These are phyloP conservation scores for Taphrina communis DNA, from an alignment of 1,139 yeast species.

Conservation along the genomic window DNA sequence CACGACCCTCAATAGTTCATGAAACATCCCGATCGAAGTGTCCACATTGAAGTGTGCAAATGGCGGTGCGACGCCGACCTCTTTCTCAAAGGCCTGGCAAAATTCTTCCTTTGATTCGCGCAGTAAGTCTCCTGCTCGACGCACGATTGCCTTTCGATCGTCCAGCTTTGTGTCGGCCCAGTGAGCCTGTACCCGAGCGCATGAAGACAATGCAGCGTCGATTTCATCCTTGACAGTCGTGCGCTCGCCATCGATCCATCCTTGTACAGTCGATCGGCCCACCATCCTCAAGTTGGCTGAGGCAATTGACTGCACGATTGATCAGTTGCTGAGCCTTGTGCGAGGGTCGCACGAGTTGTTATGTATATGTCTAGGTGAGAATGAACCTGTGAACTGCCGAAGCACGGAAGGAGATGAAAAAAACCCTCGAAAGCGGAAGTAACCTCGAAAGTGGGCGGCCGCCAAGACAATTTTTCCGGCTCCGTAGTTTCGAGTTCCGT, in stretches of 20 bases:
- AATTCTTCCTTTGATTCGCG: slow-evolving; percentile 45
- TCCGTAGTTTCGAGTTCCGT: no score
- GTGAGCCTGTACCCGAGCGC: slow-evolving; percentile 40
- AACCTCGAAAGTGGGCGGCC: not conserved
- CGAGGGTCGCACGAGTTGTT: slow-evolving; percentile 1
- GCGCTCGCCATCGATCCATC: slow-evolving; percentile 5
- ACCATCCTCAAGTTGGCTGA: not conserved
- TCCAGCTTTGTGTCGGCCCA: slow-evolving; percentile 45
- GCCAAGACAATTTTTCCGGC: not conserved
- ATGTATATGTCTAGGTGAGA: not conserved
- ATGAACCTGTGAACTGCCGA: not conserved
- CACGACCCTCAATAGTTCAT: slow-evolving; percentile 44
- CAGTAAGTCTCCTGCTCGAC: slow-evolving; percentile 46
- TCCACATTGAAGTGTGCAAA: slow-evolving; percentile 55
- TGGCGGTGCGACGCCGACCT: slow-evolving; percentile 55
- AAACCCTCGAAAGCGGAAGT: not conserved
- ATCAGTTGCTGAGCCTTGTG: not conserved
- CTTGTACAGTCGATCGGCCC: not conserved
- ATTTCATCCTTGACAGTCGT: not conserved
- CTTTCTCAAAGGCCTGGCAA: slow-evolving; percentile 45
- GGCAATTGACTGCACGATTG: not conserved
- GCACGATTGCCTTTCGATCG: slow-evolving; percentile 47
- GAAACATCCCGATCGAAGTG: slow-evolving; percentile 49
- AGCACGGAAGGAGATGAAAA: no score
- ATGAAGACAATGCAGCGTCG: slow-evolving; percentile 31